Percentiles rank a stretch among this genome's conserved stretches.
These are phyloP conservation scores for Umbelopsis isabellina DNA, from an alignment of 192 early-diverging fungal genomes.

Conservation along the genomic window DNA sequence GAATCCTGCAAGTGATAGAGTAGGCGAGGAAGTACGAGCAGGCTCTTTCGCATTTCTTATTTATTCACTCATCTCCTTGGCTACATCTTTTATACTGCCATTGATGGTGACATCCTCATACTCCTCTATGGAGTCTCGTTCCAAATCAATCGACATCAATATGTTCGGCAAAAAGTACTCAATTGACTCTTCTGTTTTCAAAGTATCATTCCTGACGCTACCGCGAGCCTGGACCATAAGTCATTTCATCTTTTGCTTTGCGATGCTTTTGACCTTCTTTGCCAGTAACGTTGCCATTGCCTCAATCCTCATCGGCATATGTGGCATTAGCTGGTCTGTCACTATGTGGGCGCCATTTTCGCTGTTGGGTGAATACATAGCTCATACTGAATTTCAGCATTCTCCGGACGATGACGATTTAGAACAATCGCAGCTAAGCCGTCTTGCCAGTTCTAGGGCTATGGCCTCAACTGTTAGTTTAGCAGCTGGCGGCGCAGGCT, in stretches of 20 bases:
- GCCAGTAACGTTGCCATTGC: constrained; percentile 58
- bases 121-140: not conserved
- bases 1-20: constrained; percentile 22
- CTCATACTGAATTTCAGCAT: constrained; percentile 43
- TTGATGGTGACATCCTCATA: constrained; percentile 38
- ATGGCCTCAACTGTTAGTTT: constrained; percentile 29
- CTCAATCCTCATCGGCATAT: constrained; percentile 67
- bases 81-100: constrained; percentile 51
- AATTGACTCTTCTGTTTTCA: constrained; percentile 10
- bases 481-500: constrained; percentile 26
- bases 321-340: constrained; percentile 87
- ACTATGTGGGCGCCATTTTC: constrained; percentile 94
- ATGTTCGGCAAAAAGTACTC: not conserved
- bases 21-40: constrained; percentile 63
- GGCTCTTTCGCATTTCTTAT: constrained; percentile 88
- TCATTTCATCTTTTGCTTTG: constrained; percentile 67
- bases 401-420: not conserved
- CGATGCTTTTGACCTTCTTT: constrained; percentile 71
- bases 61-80: constrained; percentile 79
- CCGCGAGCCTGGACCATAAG: constrained; percentile 71
- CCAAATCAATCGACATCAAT: not conserved
- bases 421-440: not conserved
- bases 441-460: not conserved
- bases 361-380: constrained; percentile 79
- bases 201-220: constrained; percentile 29